Conservation (phyloP, 2,329 filamentous ascomycete species). For the Ceratocystis smalleyi region DNA sequence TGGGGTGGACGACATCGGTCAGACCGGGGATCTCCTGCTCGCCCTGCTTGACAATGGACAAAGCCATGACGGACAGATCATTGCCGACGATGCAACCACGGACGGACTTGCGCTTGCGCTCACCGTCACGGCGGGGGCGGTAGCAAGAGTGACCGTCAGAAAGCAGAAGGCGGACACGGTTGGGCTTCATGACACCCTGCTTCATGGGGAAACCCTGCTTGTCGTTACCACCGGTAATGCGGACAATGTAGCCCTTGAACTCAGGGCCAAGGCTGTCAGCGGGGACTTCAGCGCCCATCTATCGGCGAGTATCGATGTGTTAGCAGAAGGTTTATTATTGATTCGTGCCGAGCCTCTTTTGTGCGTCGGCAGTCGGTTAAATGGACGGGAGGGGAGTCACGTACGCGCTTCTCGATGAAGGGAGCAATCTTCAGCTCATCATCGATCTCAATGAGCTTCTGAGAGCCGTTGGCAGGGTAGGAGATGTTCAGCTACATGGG, state of each 20-base stretch:
- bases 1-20: conserved; percentile 95
- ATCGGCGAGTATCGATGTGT: conserved; percentile 22
- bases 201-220: conserved; percentile 99
- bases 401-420: conserved; percentile 95
- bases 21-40: conserved; percentile 86
- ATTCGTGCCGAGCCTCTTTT: conserved; percentile 17
- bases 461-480: conserved; percentile 98
- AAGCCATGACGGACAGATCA: conserved; percentile 87
- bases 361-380: background rate
- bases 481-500: conserved; percentile 44
- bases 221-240: conserved; percentile 99
- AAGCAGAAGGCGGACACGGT: conserved; percentile 95
- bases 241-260: conserved; percentile 99
- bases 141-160: conserved; percentile 97
- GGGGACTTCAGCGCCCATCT: conserved; percentile 82
- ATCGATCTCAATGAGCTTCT: conserved; percentile 98
- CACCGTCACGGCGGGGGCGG: conserved; percentile 89
- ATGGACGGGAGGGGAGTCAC: conserved; percentile 25
- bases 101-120: conserved; percentile 99
- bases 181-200: conserved; percentile 98
- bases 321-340: conserved; percentile 21
- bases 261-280: conserved; percentile 94
- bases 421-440: conserved; percentile 98
- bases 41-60: conserved; percentile 95
- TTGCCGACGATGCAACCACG: conserved; percentile 96